Base-by-base conservation (phyloP, 2,329 filamentous ascomycete species). In the Trichoderma citrinoviride region DNA sequence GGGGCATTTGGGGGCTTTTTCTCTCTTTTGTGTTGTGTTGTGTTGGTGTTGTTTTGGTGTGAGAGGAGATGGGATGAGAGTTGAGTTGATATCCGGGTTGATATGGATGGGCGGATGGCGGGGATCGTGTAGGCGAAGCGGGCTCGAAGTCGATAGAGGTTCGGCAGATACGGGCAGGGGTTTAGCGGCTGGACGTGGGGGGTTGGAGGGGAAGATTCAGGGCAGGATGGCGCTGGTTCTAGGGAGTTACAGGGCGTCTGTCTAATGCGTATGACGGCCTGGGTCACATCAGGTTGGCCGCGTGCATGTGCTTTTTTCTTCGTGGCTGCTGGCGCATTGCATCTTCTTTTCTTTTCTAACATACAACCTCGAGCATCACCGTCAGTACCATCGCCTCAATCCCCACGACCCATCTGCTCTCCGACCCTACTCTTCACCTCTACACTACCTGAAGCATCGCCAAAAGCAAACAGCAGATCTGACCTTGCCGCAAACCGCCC, bases 121-220 rank as follows among this genome's bases (percentile, higher is more conserved):
- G n/a, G n/a, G n/a, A n/a, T n/a, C n/a, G n/a, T n/a, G n/a, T n/a
- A n/a, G n/a, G n/a, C n/a, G n/a, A n/a, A n/a, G n/a, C n/a, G n/a
- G n/a, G n/a, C n/a, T n/a, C n/a, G n/a, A n/a, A n/a, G n/a, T n/a
- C n/a, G n/a, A n/a, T n/a, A n/a, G n/a, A n/a, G n/a, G n/a, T n/a
- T n/a, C n/a, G n/a, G n/a, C 37, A 27, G 53, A 56, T 56, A 60
- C 10, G 56, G 56, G n/a, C n/a, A n/a, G 10, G 19, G 8, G n/a
- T 47, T 62, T 65, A 65, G 64, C 37, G 57, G 54, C 27, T 52
- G 33, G 17, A 29, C 7, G 47, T 50, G 3, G 7, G 47, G 17
- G 7, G 44, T 62, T 29, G 29, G 7, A 29, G 29, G n/a, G n/a
- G n/a, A n/a, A 8, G 29, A 29, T 29, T 8, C 29, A 29, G 29